phyloP scores from a whole-genome alignment of 768 basidiomycete genomes.

The Suillus alpinus region DNA sequence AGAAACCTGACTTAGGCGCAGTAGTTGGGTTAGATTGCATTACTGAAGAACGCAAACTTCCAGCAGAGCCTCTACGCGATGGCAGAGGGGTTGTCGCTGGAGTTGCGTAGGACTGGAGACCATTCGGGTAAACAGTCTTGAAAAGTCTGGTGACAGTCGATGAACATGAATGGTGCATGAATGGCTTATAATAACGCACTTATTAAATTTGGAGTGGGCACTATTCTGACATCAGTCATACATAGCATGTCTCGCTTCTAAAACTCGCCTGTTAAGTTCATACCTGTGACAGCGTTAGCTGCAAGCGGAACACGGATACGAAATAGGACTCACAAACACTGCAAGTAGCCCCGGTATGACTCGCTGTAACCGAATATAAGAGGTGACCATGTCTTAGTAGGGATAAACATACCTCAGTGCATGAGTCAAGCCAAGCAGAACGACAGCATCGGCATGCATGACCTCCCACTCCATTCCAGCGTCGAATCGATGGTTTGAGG shows the following conservation, averaged over 20 bases:
- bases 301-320: not conserved
- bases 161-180: conserved; percentile 5
- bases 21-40: conserved; percentile 15
- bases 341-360: conserved; percentile 75
- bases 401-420: conserved; percentile 54
- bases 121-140: conserved; percentile 64
- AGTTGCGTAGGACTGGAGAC: conserved; percentile 45
- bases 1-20: conserved; percentile 30
- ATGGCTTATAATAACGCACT: conserved; percentile 33
- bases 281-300: conserved; percentile 31
- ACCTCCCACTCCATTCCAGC: conserved; percentile 77
- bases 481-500: conserved; percentile 42
- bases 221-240: conserved; percentile 23
- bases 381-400: not conserved
- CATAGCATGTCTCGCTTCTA: not conserved
- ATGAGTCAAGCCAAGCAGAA: conserved; percentile 68
- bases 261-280: conserved; percentile 51
- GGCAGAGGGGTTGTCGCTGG: conserved; percentile 34
- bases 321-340: conserved; percentile 57
- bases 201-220: conserved; percentile 74
- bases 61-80: conserved; percentile 35
- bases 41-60: conserved; percentile 13
- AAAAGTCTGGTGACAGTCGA: conserved; percentile 45
- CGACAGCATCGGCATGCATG: conserved; percentile 67
- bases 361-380: conserved; percentile 42